Evolutionary conservation across 2,329 filamentous ascomycete species (phyloP).

Genomic region (Magnaporthales sp.): DNA sequence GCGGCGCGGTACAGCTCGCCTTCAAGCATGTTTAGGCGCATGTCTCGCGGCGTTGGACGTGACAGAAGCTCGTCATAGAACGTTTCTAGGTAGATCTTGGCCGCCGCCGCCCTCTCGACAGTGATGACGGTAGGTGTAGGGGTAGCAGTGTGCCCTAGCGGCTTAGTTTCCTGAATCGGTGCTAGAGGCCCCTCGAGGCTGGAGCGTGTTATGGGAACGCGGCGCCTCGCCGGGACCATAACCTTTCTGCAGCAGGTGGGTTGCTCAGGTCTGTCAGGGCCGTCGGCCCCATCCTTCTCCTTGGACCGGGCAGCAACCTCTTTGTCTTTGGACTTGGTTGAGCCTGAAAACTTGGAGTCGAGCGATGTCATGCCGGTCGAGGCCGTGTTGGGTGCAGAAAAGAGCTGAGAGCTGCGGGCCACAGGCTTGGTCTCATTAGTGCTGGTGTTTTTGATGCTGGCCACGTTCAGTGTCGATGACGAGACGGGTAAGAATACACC

Average conservation of each 20-base stretch:
- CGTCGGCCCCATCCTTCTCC: constrained; percentile 10
- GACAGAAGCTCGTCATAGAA: constrained; percentile 66
- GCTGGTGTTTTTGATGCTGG: constrained; percentile 13
- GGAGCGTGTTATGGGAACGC: constrained; percentile 14
- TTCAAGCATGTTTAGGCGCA: constrained; percentile 56
- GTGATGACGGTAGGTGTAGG: constrained; percentile 40
- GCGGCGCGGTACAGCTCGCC: constrained; percentile 42
- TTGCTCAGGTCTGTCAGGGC: neutral
- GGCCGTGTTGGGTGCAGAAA: constrained; percentile 12
- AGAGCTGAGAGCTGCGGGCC: constrained; percentile 12
- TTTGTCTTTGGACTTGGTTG: constrained; percentile 5
- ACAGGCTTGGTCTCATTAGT: constrained; percentile 17
- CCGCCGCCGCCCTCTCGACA: constrained; percentile 68
- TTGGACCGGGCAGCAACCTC: constrained; percentile 9
- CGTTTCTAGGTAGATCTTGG: constrained; percentile 80
- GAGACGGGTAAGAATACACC: constrained; percentile 6
- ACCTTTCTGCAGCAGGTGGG: neutral
- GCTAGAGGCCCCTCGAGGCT: constrained; percentile 19
- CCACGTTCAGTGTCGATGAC: constrained; percentile 15
- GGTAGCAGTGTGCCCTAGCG: constrained; percentile 12
- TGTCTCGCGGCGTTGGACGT: constrained; percentile 45
- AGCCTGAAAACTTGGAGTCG: constrained; percentile 29
- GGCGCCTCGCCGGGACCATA: constrained; percentile 15
- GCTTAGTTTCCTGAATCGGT: constrained; percentile 24
- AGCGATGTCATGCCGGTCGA: constrained; percentile 28